Percentiles rank a stretch among this genome's conserved stretches.
Conservation (phyloP, 441 rosid species). For the Populus hybrid region DNA sequence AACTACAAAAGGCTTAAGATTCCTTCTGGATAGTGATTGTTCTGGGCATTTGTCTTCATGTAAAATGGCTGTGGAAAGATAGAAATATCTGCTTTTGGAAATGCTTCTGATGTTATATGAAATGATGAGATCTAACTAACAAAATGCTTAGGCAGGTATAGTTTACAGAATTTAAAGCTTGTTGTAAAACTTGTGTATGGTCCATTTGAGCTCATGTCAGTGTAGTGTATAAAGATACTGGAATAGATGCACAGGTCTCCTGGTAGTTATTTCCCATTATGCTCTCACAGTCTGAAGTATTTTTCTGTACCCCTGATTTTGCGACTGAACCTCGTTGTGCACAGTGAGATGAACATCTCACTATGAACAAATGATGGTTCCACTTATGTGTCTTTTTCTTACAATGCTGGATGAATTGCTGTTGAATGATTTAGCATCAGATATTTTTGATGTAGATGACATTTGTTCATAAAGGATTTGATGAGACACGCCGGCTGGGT, state of each 20-base stretch:
- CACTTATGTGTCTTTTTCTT: neutral
- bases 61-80: neutral
- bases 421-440: neutral
- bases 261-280: neutral
- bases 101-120: neutral
- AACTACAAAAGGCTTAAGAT: neutral
- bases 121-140: neutral
- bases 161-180: neutral
- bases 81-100: neutral
- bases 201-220: neutral
- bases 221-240: neutral
- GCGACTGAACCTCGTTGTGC: neutral
- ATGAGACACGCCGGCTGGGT: slow-evolving; percentile 97
- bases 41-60: neutral
- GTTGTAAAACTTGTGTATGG: neutral
- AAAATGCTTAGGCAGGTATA: neutral
- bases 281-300: neutral
- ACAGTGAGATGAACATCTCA: neutral
- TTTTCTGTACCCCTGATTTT: neutral
- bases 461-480: slow-evolving; percentile 95
- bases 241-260: neutral
- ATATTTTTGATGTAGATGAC: slow-evolving; percentile 47
- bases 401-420: neutral
- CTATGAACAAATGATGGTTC: neutral
- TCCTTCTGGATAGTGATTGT: neutral